Evolutionary conservation across 495 filamentous ascomycete genomes (phyloP), one percentile per base, ranked within the genome.

Genomic region (Aspergillus bridgeri): DNA sequence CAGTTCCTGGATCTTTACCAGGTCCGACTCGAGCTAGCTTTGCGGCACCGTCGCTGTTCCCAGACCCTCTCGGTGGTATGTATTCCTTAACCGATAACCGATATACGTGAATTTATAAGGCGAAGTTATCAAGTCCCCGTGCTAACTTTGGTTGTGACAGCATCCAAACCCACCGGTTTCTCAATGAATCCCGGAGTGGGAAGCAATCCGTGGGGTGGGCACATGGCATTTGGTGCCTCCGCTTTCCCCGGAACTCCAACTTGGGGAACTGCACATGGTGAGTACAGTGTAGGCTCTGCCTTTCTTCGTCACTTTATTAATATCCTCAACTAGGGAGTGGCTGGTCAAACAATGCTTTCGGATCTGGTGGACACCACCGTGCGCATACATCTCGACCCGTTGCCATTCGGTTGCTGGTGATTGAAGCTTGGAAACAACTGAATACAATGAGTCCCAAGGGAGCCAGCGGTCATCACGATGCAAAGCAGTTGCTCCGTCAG

Each of bases 401-500:
- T 18, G 74, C 75, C 22, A 77, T 87, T 55, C 83, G 85, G 21
- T 72, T 85, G 18, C 62, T 85, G 53, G 73, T 85, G 19, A 84
- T 83, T 55, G 74, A 82, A 66, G 82, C 82, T 11, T 87, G 84
- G 71, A 84, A 82, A 61, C 74, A 81, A 42, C 71, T 87, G 23
- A 75, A 75, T 49, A 66, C 71, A 5, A 70, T 65, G 51, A 70
- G 64, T 53, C 72, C 62, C 13, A 70, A 73, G 47, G 64, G 60
- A 25, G 57, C 61, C 48, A 65, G 61, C 25, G 82, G 83, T 6
- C 96, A 86, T 72, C 82, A 92, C 56, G 79, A 86, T 57, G 79
- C 92, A 45, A 78, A 82, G 13, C 71, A 74, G 17, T 79, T 97
- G 50, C 83, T 87, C 50, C 76, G 76, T 5, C 86, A 87, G 52